Evolutionary conservation across 106 monocot genomes (phyloP).

Genomic region (Chionographis japonica): DNA sequence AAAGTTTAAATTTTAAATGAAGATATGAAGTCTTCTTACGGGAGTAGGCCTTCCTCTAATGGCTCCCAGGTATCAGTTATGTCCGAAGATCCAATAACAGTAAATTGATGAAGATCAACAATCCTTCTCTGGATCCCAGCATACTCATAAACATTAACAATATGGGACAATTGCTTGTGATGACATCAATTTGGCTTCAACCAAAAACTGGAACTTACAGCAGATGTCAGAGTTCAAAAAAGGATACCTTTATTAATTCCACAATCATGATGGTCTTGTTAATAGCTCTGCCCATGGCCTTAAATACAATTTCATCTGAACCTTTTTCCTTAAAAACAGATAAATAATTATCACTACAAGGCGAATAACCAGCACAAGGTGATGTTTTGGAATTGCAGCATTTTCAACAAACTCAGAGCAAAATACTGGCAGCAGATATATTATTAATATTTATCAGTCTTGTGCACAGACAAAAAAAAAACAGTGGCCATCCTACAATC

Average conservation of each 20-base stretch:
- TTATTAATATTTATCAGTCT: too few species aligned
- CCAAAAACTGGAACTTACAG: neutral
- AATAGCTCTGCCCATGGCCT: conserved; percentile 48
- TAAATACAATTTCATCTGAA: conserved; percentile 37
- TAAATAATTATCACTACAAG: too few species aligned
- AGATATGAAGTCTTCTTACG: conserved; percentile 3
- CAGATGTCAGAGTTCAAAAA: neutral
- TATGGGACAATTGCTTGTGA: neutral
- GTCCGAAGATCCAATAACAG: conserved; percentile 11
- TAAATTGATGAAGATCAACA: conserved; percentile 22
- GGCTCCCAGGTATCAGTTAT: conserved; percentile 31
- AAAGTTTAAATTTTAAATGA: neutral
- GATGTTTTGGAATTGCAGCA: too few species aligned
- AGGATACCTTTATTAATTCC: conserved; percentile 33
- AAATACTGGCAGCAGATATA: too few species aligned
- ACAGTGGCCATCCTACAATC: too few species aligned
- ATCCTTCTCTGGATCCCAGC: conserved; percentile 22
- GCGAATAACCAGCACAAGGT: too few species aligned
- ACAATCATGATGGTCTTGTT: conserved; percentile 42
- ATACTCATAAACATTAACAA: neutral
- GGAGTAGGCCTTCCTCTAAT: conserved; percentile 27
- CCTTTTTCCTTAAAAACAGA: conserved; percentile 26
- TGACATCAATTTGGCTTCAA: neutral
- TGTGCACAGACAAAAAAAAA: too few species aligned
- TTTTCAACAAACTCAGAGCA: too few species aligned